These are phyloP conservation scores for Tolypocladium endophyticum DNA, from an alignment of 2,329 filamentous ascomycete species.

Conservation along the genomic window DNA sequence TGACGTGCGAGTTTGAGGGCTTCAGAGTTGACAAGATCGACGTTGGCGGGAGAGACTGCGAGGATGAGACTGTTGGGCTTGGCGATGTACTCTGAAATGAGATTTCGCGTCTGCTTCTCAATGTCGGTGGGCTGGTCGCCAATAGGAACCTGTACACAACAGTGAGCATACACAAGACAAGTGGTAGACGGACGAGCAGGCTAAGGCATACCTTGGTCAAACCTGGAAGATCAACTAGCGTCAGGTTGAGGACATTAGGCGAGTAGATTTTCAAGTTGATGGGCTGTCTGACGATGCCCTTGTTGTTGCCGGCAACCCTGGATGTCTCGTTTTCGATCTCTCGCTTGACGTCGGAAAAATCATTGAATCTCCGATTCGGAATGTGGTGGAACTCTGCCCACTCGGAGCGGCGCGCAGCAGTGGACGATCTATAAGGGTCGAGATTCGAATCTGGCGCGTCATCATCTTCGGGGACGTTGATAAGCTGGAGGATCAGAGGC, in stretches of 20 bases:
- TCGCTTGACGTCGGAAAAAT: conserved; percentile 86
- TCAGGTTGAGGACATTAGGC: conserved; percentile 90
- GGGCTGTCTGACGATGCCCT: conserved; percentile 93
- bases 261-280: conserved; percentile 99
- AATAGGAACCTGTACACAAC: conserved; percentile 63
- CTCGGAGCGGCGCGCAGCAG: conserved; percentile 52
- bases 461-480: conserved; percentile 81
- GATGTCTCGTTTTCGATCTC: conserved; percentile 97
- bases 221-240: conserved; percentile 88
- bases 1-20: conserved; percentile 92
- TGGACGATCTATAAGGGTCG: conserved; percentile 67
- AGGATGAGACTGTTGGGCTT: conserved; percentile 98
- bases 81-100: conserved; percentile 96
- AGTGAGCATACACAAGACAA: conserved; percentile 7
- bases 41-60: conserved; percentile 92
- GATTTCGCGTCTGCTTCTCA: conserved; percentile 92
- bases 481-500: conserved; percentile 92
- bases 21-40: conserved; percentile 97
- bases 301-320: conserved; percentile 86
- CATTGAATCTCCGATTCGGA: conserved; percentile 76
- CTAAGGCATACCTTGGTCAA: conserved; percentile 66
- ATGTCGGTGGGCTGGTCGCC: conserved; percentile 96
- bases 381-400: conserved; percentile 98
- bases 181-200: background rate
- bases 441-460: conserved; percentile 53